These are phyloP conservation scores for Beauveria caledonica DNA, from an alignment of 2,329 filamentous ascomycete species.

Conservation along the genomic window DNA sequence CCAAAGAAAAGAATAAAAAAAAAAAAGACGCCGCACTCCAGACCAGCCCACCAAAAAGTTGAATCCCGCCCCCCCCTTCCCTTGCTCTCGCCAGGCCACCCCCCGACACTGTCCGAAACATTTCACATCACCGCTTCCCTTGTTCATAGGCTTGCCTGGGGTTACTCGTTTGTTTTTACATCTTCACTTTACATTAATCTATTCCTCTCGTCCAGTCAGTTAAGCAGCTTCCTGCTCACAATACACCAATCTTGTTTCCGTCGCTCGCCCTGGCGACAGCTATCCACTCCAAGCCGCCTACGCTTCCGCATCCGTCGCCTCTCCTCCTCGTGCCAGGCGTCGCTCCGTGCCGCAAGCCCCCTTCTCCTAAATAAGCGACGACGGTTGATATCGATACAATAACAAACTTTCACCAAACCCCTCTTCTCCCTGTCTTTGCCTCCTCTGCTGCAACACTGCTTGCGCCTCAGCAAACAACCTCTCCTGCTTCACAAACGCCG, in stretches of 20 bases:
- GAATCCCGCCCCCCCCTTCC: slow-evolving; percentile 9
- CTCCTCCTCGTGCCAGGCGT: background rate
- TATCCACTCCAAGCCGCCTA: slow-evolving; percentile 2
- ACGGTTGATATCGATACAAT: slow-evolving; percentile 10
- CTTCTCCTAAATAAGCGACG: background rate
- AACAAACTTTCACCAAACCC: slow-evolving; percentile 1
- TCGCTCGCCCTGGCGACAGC: background rate
- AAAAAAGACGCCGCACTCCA: slow-evolving; percentile 13
- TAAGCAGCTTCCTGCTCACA: background rate
- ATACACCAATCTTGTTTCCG: background rate
- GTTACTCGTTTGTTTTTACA: background rate
- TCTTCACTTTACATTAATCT: background rate
- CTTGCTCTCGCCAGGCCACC: slow-evolving; percentile 1
- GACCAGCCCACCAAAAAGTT: slow-evolving; percentile 6
- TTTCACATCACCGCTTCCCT: slow-evolving; percentile 2
- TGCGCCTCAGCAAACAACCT: background rate
- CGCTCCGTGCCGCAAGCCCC: background rate
- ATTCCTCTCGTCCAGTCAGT: background rate
- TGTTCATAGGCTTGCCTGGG: background rate
- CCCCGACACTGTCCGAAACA: slow-evolving; percentile 3
- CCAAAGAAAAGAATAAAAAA: slow-evolving; percentile 9
- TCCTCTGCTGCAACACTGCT: background rate
- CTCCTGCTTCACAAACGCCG: slow-evolving; percentile 2
- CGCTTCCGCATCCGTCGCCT: slow-evolving; percentile 7
- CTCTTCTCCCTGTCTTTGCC: background rate